A percentile compares a stretch with the other conserved stretches of the same genome.
These are phyloP conservation scores for Pythium plurisporium DNA, from an alignment of 352 stramenopile species.

Conservation along the genomic window DNA sequence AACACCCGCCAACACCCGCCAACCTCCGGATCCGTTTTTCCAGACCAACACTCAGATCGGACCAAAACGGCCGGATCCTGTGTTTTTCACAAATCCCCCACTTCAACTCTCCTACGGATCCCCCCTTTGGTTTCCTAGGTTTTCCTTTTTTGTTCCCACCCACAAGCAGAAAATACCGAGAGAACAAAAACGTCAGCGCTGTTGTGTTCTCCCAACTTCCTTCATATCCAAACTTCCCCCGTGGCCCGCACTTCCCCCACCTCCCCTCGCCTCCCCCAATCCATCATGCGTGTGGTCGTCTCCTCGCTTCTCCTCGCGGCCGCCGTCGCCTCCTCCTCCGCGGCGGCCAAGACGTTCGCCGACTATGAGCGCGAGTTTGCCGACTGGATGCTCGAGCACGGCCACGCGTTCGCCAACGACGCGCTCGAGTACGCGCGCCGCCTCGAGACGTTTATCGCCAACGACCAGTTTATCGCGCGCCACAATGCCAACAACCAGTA, in stretches of 20 bases:
- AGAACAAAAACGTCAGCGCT: not conserved
- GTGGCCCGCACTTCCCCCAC: slow-evolving; percentile 1
- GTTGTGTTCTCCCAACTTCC: not conserved
- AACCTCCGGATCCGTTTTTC: slow-evolving; percentile 18
- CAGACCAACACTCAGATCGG: slow-evolving; percentile 7
- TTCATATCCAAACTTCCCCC: slow-evolving; percentile 22
- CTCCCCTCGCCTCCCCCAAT: not conserved
- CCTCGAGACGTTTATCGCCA: slow-evolving; percentile 75
- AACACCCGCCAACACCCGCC: slow-evolving; percentile 18
- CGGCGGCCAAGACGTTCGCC: slow-evolving; percentile 35
- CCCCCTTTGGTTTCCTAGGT: no score
- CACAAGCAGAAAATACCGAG: no score
- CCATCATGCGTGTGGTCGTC: slow-evolving; percentile 15
- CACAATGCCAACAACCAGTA: slow-evolving; percentile 73
- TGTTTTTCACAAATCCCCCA: no score
- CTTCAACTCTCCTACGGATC: no score
- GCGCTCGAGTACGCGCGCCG: slow-evolving; percentile 67
- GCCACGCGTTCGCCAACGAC: slow-evolving; percentile 35
- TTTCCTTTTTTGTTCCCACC: no score
- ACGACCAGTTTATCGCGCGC: slow-evolving; percentile 86
- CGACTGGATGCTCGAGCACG: slow-evolving; percentile 53
- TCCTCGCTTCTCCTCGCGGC: slow-evolving; percentile 20
- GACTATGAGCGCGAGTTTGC: slow-evolving; percentile 75
- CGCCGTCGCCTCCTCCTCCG: slow-evolving; percentile 24
- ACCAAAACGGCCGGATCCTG: slow-evolving; percentile 3